Percentiles rank a stretch among this genome's conserved stretches.
Conservation (phyloP, 2,329 filamentous ascomycete genomes). For the Lachnellula occidentalis region DNA sequence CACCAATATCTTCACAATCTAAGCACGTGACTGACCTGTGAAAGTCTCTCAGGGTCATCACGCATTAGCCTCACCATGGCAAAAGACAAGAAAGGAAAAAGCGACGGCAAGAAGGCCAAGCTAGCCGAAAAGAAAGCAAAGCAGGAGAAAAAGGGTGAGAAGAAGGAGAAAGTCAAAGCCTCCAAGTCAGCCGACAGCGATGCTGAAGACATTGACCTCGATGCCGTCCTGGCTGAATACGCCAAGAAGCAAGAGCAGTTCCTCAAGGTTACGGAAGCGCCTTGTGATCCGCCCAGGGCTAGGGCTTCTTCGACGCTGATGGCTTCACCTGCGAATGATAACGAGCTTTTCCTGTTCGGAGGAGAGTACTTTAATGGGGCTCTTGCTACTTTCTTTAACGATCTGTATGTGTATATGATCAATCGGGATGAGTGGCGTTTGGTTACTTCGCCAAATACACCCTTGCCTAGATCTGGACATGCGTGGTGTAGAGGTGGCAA, state of each 20-base stretch:
- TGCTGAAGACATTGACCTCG: slow-evolving; percentile 86
- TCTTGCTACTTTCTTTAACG: slow-evolving; percentile 67
- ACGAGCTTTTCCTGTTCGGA: slow-evolving; percentile 86
- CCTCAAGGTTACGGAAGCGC: slow-evolving; percentile 82
- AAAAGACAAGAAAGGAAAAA: slow-evolving; percentile 45
- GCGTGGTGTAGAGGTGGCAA: slow-evolving; percentile 91
- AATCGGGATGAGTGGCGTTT: slow-evolving; percentile 85
- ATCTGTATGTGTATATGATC: slow-evolving; percentile 66
- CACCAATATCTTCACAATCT: not conserved
- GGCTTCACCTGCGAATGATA: slow-evolving; percentile 77
- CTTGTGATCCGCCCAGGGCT: slow-evolving; percentile 67
- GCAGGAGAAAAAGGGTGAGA: slow-evolving; percentile 84
- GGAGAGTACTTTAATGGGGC: slow-evolving; percentile 96
- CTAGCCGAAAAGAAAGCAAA: slow-evolving; percentile 64
- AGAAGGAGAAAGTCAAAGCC: slow-evolving; percentile 68
- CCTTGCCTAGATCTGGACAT: slow-evolving; percentile 85
- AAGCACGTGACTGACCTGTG: not conserved
- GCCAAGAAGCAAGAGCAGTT: slow-evolving; percentile 90
- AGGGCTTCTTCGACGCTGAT: slow-evolving; percentile 77
- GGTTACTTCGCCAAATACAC: slow-evolving; percentile 85
- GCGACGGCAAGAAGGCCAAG: slow-evolving; percentile 46
- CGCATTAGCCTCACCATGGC: slow-evolving; percentile 36
- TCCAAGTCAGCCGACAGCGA: slow-evolving; percentile 76
- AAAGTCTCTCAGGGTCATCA: not conserved
- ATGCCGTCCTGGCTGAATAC: slow-evolving; percentile 89